A percentile compares a stretch with the other conserved stretches of the same genome.
Conservation (phyloP, 75 land plant genomes). For the Cryptomeria japonica region DNA sequence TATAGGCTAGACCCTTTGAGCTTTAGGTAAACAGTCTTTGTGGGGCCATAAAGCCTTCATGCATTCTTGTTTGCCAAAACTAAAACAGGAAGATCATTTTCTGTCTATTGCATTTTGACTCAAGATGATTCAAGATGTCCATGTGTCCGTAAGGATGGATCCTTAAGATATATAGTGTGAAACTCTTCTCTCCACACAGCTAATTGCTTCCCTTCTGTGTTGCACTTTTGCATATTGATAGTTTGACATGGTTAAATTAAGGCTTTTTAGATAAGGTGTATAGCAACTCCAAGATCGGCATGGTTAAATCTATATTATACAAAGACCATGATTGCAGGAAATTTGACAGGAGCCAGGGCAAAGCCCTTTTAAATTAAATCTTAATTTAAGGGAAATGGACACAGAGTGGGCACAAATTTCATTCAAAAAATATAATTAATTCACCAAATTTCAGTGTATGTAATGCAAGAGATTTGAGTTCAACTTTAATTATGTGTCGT, state of each 20-base stretch:
- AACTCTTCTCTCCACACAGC: not conserved
- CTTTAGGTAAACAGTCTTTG: not conserved
- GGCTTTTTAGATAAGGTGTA: not conserved
- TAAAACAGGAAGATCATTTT: not conserved
- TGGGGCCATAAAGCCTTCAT: not conserved
- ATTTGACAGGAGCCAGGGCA: not conserved
- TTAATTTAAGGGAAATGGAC: not conserved
- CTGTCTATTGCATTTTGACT: no score
- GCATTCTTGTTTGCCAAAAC: not conserved
- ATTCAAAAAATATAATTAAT: not conserved
- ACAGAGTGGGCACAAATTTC: not conserved
- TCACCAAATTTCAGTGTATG: not conserved
- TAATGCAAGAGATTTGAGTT: not conserved
- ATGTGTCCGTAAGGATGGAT: not conserved
- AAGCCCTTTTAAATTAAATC: not conserved
- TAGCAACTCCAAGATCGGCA: no score
- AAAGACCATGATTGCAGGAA: not conserved
- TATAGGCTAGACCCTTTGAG: not conserved
- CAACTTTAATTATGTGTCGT: not conserved
- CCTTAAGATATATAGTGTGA: not conserved
- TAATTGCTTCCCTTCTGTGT: not conserved
- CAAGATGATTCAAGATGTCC: not conserved
- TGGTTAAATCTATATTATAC: no score
- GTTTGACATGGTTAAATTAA: not conserved
- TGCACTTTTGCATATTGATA: not conserved